A percentile compares a stretch with the other conserved stretches of the same genome.
Conservation (phyloP, 805 yeast genomes). For the Torulaspora indica region DNA sequence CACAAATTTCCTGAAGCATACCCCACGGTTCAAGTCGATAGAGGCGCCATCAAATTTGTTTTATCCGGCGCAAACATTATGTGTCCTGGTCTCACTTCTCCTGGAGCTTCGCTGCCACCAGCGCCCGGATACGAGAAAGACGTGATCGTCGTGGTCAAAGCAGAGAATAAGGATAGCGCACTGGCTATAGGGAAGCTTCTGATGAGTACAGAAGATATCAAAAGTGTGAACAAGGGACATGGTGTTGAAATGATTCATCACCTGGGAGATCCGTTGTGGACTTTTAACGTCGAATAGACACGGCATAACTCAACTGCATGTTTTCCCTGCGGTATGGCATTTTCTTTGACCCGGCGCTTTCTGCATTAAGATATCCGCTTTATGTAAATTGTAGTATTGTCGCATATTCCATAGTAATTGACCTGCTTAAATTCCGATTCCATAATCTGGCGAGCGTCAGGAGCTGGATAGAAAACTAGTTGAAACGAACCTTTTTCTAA, state of each 20-base stretch:
- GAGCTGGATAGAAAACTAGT: conserved; percentile 9
- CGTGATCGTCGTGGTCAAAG: conserved; percentile 73
- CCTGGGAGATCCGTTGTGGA: conserved; percentile 88
- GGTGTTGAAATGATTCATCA: conserved; percentile 82
- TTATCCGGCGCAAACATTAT: conserved; percentile 94
- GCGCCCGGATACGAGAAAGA: conserved; percentile 53
- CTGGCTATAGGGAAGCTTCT: conserved; percentile 82
- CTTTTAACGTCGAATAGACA: conserved; percentile 45
- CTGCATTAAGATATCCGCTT: conserved; percentile 1
- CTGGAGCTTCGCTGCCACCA: conserved; percentile 79
- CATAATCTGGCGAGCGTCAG: conserved; percentile 11
- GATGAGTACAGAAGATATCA: conserved; percentile 88
- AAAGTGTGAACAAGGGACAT: conserved; percentile 74
- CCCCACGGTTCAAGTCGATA: conserved; percentile 84
- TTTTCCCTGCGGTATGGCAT: not conserved
- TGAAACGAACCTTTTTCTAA: conserved; percentile 9
- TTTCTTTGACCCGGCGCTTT: not conserved
- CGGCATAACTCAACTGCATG: not conserved
- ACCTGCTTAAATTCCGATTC: conserved; percentile 23
- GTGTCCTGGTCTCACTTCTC: conserved; percentile 91
- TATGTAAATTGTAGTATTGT: conserved; percentile 15
- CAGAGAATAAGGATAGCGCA: conserved; percentile 90
- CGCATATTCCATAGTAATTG: conserved; percentile 14
- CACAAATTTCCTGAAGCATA: conserved; percentile 80
- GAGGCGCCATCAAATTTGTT: conserved; percentile 95